Evolutionary conservation across 2,329 filamentous ascomycete genomes (phyloP).

Genomic region (Cordyceps tenuipes): DNA sequence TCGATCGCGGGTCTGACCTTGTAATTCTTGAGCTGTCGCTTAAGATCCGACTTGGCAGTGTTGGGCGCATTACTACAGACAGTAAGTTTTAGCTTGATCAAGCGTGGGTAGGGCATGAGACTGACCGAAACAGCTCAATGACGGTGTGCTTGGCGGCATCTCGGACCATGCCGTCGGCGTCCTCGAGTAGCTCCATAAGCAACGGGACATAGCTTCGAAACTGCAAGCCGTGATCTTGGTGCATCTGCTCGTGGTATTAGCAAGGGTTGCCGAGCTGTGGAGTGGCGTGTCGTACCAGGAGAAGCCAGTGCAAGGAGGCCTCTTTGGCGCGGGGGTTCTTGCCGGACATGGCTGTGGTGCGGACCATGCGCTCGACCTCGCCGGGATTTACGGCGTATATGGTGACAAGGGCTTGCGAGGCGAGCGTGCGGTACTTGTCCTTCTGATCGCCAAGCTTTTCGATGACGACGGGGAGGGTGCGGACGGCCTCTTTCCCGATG

Average conservation of each 20-base stretch:
- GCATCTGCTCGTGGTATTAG: conserved; percentile 49
- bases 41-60: conserved; percentile 78
- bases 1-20: conserved; percentile 84
- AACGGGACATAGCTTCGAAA: conserved; percentile 78
- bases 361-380: conserved; percentile 74
- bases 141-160: conserved; percentile 76
- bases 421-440: conserved; percentile 71
- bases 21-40: conserved; percentile 74
- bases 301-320: conserved; percentile 74
- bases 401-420: conserved; percentile 67
- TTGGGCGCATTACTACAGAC: conserved; percentile 60
- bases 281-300: conserved; percentile 47
- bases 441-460: conserved; percentile 84
- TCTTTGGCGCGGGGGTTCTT: conserved; percentile 83
- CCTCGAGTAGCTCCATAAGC: conserved; percentile 80
- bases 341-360: conserved; percentile 68
- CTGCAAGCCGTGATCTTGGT: conserved; percentile 66
- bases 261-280: background rate
- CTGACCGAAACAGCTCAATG: conserved; percentile 75
- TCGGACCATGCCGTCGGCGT: conserved; percentile 79
- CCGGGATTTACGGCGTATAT: conserved; percentile 60
- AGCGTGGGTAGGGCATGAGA: background rate
- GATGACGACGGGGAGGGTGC: conserved; percentile 65
- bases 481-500: conserved; percentile 59
- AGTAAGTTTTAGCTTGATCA: background rate